Conservation (phyloP, 176 grass and related monocot genomes). For the Musa schizocarpa region DNA sequence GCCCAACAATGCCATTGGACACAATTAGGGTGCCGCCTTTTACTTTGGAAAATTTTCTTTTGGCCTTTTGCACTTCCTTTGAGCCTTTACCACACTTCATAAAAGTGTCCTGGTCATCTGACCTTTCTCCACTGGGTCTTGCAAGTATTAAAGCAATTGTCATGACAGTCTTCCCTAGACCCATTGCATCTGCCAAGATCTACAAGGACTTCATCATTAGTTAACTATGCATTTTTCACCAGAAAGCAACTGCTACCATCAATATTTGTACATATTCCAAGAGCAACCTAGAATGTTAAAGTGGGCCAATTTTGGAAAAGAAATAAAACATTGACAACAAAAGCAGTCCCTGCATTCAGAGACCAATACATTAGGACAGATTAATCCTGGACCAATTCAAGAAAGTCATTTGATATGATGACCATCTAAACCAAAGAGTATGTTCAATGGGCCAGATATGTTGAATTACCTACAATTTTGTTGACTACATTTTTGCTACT, state of each 20-base stretch:
- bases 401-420: no score
- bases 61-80: not conserved
- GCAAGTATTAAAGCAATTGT: constrained; percentile 81
- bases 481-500: not conserved
- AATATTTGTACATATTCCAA: no score
- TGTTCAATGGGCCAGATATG: not conserved
- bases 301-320: no score
- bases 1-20: constrained; percentile 74
- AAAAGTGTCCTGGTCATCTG: constrained; percentile 22
- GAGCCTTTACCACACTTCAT: not conserved
- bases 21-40: constrained; percentile 82
- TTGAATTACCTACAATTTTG: not conserved
- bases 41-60: constrained; percentile 2
- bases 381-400: no score
- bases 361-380: not conserved
- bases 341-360: not conserved
- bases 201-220: constrained; percentile 26
- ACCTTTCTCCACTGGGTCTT: constrained; percentile 43
- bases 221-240: constrained; percentile 12
- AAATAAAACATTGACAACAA: no score
- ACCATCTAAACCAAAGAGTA: not conserved
- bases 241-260: no score
- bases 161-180: constrained; percentile 95
- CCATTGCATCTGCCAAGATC: constrained; percentile 94
- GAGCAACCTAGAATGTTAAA: no score